Evolutionary conservation across 2,329 filamentous ascomycete genomes (phyloP).

Genomic region (Boeremia lycopersici): DNA sequence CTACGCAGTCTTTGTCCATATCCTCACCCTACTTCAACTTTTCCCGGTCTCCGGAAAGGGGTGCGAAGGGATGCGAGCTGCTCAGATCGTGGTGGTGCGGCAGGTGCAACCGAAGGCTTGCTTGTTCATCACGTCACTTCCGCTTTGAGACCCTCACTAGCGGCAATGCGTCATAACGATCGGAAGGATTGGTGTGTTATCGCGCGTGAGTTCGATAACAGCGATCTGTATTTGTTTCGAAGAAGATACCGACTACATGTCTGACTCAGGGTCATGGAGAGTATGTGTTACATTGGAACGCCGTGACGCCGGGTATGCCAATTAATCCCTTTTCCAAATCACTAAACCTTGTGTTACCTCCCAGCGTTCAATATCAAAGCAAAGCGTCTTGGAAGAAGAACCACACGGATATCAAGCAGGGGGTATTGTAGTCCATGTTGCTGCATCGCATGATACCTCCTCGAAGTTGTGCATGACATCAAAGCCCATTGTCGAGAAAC

Average conservation of each 20-base stretch:
- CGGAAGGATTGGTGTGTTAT: background rate
- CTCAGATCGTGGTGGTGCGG: slow-evolving; percentile 1
- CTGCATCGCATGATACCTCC: slow-evolving; percentile 73
- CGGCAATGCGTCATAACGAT: slow-evolving; percentile 2
- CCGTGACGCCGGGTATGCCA: slow-evolving; percentile 11
- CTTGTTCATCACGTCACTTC: slow-evolving; percentile 11
- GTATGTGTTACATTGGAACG: slow-evolving; percentile 1
- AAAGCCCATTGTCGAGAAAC: slow-evolving; percentile 79
- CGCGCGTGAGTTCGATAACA: slow-evolving; percentile 4
- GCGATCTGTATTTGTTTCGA: background rate
- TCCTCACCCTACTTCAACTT: background rate
- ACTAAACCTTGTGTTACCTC: slow-evolving; percentile 8
- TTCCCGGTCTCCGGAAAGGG: background rate
- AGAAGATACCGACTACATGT: background rate
- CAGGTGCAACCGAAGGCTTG: slow-evolving; percentile 14
- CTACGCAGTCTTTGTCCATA: background rate
- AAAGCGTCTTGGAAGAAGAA: background rate
- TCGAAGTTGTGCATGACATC: slow-evolving; percentile 79
- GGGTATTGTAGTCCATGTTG: slow-evolving; percentile 64
- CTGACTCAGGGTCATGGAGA: background rate
- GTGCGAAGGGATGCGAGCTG: background rate
- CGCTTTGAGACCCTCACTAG: slow-evolving; percentile 2
- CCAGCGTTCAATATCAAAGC: slow-evolving; percentile 5
- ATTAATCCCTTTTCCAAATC: slow-evolving; percentile 2
- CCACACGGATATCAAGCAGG: slow-evolving; percentile 37